Evolutionary conservation across 78 protist species (phyloP).

Genomic region (Dictyostelium intermedium): DNA sequence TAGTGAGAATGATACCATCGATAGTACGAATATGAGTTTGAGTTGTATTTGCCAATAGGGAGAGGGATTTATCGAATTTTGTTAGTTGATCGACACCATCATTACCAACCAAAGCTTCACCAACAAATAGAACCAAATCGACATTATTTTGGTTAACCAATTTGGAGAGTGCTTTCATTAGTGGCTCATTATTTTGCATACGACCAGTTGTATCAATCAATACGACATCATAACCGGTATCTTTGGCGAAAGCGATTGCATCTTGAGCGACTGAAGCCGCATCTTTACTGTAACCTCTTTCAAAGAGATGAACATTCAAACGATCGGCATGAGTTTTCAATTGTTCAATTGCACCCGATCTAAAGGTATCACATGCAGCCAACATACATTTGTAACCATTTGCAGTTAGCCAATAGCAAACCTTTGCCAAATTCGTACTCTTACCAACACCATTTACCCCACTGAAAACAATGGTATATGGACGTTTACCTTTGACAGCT

Average conservation of each 20-base stretch:
- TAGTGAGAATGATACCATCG: conserved; percentile 99
- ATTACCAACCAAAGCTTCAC: conserved; percentile 99
- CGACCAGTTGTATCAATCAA: conserved; percentile 99
- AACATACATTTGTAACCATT: conserved; percentile 89
- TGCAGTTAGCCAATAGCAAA: conserved; percentile 89
- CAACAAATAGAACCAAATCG: conserved; percentile 98
- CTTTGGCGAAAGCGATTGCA: conserved; percentile 90
- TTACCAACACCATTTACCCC: conserved; percentile 99
- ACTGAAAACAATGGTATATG: conserved; percentile 87
- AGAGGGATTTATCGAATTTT: conserved; percentile 93
- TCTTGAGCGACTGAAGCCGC: conserved; percentile 93
- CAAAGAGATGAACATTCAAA: conserved; percentile 86
- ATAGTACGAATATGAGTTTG: conserved; percentile 81
- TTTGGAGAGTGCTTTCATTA: conserved; percentile 96
- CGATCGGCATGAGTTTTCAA: conserved; percentile 91
- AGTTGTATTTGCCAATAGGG: conserved; percentile 46
- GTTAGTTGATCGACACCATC: conserved; percentile 99
- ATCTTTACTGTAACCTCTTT: conserved; percentile 96
- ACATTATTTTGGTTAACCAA: conserved; percentile 92
- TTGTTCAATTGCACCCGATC: conserved; percentile 99
- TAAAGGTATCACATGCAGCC: conserved; percentile 99
- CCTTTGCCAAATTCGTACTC: conserved; percentile 96
- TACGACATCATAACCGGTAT: conserved; percentile 89
- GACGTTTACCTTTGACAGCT: conserved; percentile 69
- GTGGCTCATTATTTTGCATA: conserved; percentile 98